A percentile compares a stretch with the other conserved stretches of the same genome.
These are phyloP conservation scores for Quercus engelmannii DNA, from an alignment of 306 rosid genomes.

Conservation along the genomic window DNA sequence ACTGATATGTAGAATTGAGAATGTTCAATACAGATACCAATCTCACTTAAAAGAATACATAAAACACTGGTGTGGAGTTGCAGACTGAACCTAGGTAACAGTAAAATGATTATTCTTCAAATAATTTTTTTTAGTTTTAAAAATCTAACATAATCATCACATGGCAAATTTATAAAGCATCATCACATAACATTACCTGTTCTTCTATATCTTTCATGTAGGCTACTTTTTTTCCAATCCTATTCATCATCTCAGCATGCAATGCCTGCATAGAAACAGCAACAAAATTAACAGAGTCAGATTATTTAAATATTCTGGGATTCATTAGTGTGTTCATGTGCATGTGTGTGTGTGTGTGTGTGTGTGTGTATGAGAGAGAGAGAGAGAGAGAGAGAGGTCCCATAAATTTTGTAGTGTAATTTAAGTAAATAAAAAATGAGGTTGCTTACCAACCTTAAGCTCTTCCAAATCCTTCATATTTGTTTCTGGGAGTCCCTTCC, in stretches of 20 bases:
- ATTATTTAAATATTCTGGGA: neutral
- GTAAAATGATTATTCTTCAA: neutral
- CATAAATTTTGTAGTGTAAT: neutral
- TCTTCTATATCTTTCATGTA: constrained; percentile 36
- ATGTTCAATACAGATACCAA: neutral
- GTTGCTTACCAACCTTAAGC: constrained; percentile 18
- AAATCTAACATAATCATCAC: neutral
- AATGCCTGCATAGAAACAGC: constrained; percentile 15
- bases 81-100: neutral
- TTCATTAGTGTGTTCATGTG: neutral
- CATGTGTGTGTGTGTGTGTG: neutral
- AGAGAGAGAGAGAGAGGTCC: neutral
- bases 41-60: neutral
- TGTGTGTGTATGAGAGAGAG: neutral
- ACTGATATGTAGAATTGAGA: neutral
- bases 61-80: neutral
- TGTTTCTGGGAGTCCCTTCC: constrained; percentile 33
- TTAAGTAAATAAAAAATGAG: neutral
- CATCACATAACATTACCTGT: constrained; percentile 18
- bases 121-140: neutral
- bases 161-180: neutral
- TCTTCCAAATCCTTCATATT: constrained; percentile 15
- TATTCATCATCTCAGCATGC: constrained; percentile 3
- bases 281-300: neutral
- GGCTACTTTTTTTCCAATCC: constrained; percentile 19